Base-by-base conservation (phyloP, 768 basidiomycete species). In the Amanita jacksonii region DNA sequence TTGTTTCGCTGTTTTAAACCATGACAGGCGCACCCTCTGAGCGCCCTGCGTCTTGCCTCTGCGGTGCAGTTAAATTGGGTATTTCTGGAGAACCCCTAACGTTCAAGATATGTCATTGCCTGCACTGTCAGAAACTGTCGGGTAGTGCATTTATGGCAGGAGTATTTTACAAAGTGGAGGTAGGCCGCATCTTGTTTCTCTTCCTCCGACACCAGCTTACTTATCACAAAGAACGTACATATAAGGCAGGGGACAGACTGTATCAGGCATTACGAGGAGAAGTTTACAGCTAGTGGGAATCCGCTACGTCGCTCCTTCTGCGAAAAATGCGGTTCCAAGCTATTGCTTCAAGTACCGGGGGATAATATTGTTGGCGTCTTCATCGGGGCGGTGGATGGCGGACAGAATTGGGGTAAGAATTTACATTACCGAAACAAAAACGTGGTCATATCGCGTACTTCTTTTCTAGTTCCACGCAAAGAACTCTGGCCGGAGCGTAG, bases 91-190 rank as follows among this genome's bases (percentile, higher is more conserved):
- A 63, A 30, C 64, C 62, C 8, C 54, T 61, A 41, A 52, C 56
- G 30, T 64, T 54, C 46, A 43, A 53, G 4, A 48, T 64, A 5
- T 66, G 62, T 40, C 61, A 64, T 43, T 64, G 64, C 45, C 23
- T 18, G 20, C 62, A 66, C 38, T 66, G 64, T 52, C 60, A 61
- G 52, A 54, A 59, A 36, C 34, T 46, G 5, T 52, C 55, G 9
- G 64, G 63, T 22, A 57, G 58, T 20, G 61, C 57, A 2, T 66
- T 64, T 49, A 56, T 60, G 47, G 48, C 58, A n/a, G 60, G 62
- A 43, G 48, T 54, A 4, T 51, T 59, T 41, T 66, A 60, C 55
- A 57, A 61, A 43, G 46, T 37, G 18, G 36, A 55, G 39, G 64
- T 64, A 32, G 10, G 12, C 46, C 45, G 16, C 37, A 5, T 34